Base-by-base conservation (phyloP, 371 early-diverging fungal genomes). In the Mycotypha africana region DNA sequence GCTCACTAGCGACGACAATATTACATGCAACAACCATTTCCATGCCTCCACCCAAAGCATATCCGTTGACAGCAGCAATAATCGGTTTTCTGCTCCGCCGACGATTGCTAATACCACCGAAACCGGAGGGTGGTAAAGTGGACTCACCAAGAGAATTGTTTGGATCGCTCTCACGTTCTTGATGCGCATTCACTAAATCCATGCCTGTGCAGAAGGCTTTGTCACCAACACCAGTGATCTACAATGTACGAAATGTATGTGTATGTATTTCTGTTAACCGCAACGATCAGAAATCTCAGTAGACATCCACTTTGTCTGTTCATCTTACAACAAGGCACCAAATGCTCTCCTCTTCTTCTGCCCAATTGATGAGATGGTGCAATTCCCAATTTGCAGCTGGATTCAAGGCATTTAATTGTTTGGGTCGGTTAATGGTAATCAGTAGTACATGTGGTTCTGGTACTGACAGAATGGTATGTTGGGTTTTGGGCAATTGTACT, bases 11-110 rank as follows among this genome's bases (percentile, higher is more conserved):
- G 3, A 76, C 62, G 0, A 76, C 74, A 17, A 74, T 64, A 42
- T 76, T 70, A 42, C 72, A 72, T 1, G 66, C 58, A 17, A 61
- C 38, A 2, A 57, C 46, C 31, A 74, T 67, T 38, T 76, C 77
- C 40, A 67, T 67, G 33, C 76, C 76, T 28, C 76, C 76, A 43
- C 69, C 73, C 8, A 75, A 42, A 26, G 72, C 70, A 43, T 57
- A 67, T 8, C 75, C 75, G 56, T 75, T 62, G 17, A 75, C 75
- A 16, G 75, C 75, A 45, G 72, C 72, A 59, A 75, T 71, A 4
- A 75, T 51, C n/a, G 75, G 75, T 41, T 75, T 75, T 4, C 69
- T 47, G 4, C 55, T 58, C 23, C 45, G 38, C 9, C 53, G 57
- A 11, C 76, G 60, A 38, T 68, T 62, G 25, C 67, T 69, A 9